phyloP scores from a whole-genome alignment of 441 rosid species.

The Adansonia gregorii region DNA sequence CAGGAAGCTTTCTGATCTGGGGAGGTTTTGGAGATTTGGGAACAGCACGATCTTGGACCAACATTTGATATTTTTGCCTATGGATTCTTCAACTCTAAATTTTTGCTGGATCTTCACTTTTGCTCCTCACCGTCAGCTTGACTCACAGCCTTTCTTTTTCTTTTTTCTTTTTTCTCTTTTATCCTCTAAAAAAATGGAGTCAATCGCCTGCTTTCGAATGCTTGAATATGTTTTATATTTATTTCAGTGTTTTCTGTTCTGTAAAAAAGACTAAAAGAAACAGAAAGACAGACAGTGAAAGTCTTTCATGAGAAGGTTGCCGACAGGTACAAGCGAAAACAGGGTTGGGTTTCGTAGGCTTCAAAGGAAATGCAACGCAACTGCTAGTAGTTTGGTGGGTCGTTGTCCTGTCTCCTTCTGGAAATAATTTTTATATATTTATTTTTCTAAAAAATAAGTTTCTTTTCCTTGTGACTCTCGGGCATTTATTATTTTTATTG shows the following conservation, averaged over 20 bases:
- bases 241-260: not conserved
- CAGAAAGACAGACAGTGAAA: not conserved
- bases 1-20: not conserved
- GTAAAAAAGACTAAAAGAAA: not conserved
- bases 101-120: not conserved
- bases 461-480: not conserved
- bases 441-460: not conserved
- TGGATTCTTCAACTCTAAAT: not conserved
- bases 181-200: slow-evolving; percentile 4
- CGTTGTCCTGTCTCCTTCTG: slow-evolving; percentile 31
- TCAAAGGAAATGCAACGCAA: slow-evolving; percentile 43
- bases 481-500: no score
- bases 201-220: not conserved
- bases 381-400: slow-evolving; percentile 40
- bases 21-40: not conserved
- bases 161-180: not conserved
- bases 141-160: not conserved
- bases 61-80: slow-evolving; percentile 1
- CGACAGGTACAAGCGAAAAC: slow-evolving; percentile 42
- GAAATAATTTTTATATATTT: not conserved
- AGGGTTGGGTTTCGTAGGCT: slow-evolving; percentile 46
- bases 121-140: not conserved
- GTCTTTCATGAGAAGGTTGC: slow-evolving; percentile 28
- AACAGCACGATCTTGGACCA: not conserved
- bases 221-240: not conserved